Percentiles rank a stretch among this genome's conserved stretches.
These are phyloP conservation scores for Clarireedia sp. DNA, from an alignment of 2,329 filamentous ascomycete genomes.

Conservation along the genomic window DNA sequence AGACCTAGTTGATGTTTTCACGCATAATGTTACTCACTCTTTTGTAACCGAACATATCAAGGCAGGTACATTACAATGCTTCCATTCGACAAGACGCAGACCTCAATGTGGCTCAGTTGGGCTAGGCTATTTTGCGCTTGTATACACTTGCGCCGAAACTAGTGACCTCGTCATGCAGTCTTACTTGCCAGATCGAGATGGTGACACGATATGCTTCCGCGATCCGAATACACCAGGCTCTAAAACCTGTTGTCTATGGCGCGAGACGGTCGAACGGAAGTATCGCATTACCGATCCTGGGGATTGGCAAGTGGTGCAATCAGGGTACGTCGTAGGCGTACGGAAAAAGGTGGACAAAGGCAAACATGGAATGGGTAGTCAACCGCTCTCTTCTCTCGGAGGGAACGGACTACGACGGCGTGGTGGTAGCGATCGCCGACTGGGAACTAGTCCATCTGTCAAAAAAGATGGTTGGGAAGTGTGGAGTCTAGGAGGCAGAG, in stretches of 20 bases:
- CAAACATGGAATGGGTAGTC: not conserved
- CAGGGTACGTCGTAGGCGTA: conserved; percentile 56
- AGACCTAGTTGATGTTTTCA: conserved; percentile 53
- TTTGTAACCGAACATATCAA: conserved; percentile 53
- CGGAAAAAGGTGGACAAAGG: conserved; percentile 36
- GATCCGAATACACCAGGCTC: conserved; percentile 34
- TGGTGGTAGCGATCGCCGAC: not conserved
- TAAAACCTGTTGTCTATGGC: conserved; percentile 43
- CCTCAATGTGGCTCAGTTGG: conserved; percentile 48
- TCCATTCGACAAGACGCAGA: conserved; percentile 44
- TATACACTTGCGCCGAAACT: conserved; percentile 52
- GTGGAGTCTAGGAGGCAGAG: conserved; percentile 41
- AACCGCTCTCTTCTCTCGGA: not conserved
- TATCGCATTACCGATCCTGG: conserved; percentile 55
- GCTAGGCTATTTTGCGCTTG: conserved; percentile 55
- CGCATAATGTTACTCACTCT: conserved; percentile 49
- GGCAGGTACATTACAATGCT: conserved; percentile 50
- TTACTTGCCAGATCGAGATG: conserved; percentile 47
- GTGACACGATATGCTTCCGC: conserved; percentile 49
- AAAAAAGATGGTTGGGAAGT: conserved; percentile 40
- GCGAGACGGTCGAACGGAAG: conserved; percentile 42
- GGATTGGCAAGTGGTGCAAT: conserved; percentile 53
- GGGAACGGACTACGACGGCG: conserved; percentile 15
- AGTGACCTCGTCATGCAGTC: conserved; percentile 58
- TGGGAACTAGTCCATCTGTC: not conserved